Conservation (phyloP, 2,329 filamentous ascomycete species). For the Truncatella angustata region DNA sequence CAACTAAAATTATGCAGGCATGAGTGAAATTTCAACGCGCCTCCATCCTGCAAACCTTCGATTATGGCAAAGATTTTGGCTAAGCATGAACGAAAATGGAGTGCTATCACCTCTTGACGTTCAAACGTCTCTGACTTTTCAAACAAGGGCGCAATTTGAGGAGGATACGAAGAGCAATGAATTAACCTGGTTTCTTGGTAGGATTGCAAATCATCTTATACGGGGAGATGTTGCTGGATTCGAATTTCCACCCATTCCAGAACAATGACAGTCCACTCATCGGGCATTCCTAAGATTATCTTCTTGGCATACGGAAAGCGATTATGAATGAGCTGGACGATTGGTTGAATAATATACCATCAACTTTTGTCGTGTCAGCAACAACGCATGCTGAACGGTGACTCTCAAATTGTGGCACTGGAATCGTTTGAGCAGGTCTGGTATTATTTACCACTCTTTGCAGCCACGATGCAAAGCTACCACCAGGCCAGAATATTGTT, state of each 20-base stretch:
- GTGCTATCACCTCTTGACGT: neutral
- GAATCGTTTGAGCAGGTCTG: slow-evolving; percentile 56
- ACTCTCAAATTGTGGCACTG: slow-evolving; percentile 45
- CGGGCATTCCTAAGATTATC: slow-evolving; percentile 27
- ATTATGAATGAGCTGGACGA: neutral
- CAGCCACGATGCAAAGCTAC: slow-evolving; percentile 64
- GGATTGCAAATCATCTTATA: slow-evolving; percentile 64
- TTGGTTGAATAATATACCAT: neutral
- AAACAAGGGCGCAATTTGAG: slow-evolving; percentile 40
- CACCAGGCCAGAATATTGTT: slow-evolving; percentile 63
- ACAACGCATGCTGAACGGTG: neutral
- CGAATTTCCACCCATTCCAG: slow-evolving; percentile 28
- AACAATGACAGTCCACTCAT: slow-evolving; percentile 35
- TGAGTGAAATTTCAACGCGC: neutral
- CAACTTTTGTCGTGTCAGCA: neutral
- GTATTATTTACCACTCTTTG: slow-evolving; percentile 63
- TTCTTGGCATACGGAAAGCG: neutral
- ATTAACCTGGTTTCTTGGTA: slow-evolving; percentile 64
- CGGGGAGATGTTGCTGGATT: slow-evolving; percentile 50
- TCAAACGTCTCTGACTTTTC: slow-evolving; percentile 27
- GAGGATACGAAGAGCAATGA: slow-evolving; percentile 65
- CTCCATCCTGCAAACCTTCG: neutral
- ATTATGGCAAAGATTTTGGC: neutral
- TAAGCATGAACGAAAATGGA: neutral
- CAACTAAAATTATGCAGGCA: neutral